Evolutionary conservation across 2,329 filamentous ascomycete species (phyloP).

Genomic region (Calonectria pteridis): DNA sequence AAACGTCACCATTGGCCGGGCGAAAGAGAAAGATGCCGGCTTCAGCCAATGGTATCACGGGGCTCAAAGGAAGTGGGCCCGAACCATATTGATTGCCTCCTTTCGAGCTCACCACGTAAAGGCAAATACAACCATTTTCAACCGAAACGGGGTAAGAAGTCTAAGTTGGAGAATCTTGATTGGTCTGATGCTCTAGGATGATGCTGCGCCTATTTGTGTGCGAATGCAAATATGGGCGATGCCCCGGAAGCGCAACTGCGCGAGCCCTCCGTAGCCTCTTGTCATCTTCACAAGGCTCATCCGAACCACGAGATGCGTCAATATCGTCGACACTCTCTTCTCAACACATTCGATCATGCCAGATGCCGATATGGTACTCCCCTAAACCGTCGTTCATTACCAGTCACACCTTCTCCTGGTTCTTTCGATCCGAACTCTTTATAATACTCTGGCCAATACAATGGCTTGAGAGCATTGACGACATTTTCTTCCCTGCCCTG

Average conservation of each 20-base stretch:
- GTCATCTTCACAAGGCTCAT: too few relatives aligned
- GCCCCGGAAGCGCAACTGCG: too few relatives aligned
- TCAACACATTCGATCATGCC: background rate
- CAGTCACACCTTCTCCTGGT: background rate
- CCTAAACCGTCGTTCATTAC: background rate
- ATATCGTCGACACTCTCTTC: background rate
- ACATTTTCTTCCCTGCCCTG: background rate
- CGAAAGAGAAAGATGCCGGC: fast-evolving
- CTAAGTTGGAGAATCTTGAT: background rate
- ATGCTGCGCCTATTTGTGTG: background rate
- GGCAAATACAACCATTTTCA: background rate
- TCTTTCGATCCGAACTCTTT: background rate
- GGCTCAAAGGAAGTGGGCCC: background rate
- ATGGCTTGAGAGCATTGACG: background rate
- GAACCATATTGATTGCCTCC: background rate
- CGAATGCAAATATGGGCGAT: background rate
- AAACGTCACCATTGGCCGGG: background rate
- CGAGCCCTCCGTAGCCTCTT: too few relatives aligned
- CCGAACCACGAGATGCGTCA: background rate
- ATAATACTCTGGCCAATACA: background rate
- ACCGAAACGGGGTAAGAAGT: background rate
- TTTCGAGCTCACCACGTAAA: background rate
- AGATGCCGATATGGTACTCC: background rate
- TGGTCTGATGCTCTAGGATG: background rate
- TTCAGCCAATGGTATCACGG: background rate